Conservation (phyloP, 1,284 basidiomycete species). For the Neonothopanus nambi region DNA sequence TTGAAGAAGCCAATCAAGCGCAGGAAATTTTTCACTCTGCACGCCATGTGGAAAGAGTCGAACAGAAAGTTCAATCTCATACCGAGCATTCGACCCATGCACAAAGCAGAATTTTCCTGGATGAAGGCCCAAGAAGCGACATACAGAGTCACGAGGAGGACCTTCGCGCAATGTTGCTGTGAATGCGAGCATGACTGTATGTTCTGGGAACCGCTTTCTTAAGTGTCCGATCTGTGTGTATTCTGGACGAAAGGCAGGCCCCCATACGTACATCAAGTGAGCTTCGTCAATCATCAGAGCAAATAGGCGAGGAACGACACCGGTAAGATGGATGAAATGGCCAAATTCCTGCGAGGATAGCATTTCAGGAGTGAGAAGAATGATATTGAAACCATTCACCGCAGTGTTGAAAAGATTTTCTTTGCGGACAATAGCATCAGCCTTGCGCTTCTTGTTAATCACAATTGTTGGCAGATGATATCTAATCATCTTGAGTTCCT, state of each 20-base stretch:
- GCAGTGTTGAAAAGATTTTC: not conserved
- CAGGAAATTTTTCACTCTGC: conserved; percentile 22
- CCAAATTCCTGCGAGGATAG: conserved; percentile 1
- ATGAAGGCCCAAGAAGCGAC: conserved; percentile 22
- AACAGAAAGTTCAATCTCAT: conserved; percentile 27
- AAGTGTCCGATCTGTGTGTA: conserved; percentile 15
- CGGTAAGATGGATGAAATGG: not conserved
- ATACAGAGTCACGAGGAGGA: not conserved
- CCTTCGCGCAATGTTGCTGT: conserved; percentile 6
- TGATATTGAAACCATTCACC: not conserved
- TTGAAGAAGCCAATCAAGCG: conserved; percentile 29
- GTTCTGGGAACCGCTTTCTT: conserved; percentile 3
- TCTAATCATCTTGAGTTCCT: not conserved
- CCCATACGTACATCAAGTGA: conserved; percentile 16
- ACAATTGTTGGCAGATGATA: not conserved
- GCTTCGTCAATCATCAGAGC: conserved; percentile 13
- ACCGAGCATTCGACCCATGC: conserved; percentile 25
- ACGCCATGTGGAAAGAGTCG: conserved; percentile 21
- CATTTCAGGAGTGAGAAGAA: conserved; percentile 11
- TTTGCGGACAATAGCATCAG: not conserved
- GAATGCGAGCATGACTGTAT: not conserved
- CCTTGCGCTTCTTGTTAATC: conserved; percentile 7
- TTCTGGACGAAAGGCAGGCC: conserved; percentile 9
- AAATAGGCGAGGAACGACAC: conserved; percentile 1
- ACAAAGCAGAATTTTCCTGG: conserved; percentile 24